Conservation (phyloP, 345 rosid species). For the Leavenworthia alabamica region DNA sequence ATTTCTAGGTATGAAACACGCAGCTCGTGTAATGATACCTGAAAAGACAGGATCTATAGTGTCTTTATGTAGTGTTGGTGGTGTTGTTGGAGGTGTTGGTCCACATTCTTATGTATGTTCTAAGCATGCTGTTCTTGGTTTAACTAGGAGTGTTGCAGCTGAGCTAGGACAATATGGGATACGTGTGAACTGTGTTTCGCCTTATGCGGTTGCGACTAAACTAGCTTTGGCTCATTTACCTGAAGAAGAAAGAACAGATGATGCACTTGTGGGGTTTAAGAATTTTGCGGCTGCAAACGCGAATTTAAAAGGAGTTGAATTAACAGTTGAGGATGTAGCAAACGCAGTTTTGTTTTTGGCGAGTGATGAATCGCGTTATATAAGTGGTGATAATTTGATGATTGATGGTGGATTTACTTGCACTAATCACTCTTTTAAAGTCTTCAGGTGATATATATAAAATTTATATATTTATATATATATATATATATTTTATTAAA, state of each 20-base stretch:
- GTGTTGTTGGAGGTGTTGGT: conserved; percentile 59
- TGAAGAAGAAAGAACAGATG: conserved; percentile 68
- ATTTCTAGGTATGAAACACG: conserved; percentile 85
- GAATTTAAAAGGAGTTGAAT: conserved; percentile 71
- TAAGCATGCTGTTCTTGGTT: conserved; percentile 79
- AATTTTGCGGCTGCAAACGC: conserved; percentile 45
- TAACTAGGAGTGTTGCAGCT: conserved; percentile 72
- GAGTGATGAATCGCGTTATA: conserved; percentile 74
- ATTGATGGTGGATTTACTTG: conserved; percentile 83
- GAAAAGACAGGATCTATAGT: conserved; percentile 53
- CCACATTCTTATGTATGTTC: conserved; percentile 83
- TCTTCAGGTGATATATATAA: conserved; percentile 62
- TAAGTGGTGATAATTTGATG: conserved; percentile 81
- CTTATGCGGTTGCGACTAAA: conserved; percentile 59
- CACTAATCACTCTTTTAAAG: conserved; percentile 53
- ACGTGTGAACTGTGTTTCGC: conserved; percentile 90
- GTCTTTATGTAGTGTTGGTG: conserved; percentile 51
- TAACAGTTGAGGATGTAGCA: conserved; percentile 67
- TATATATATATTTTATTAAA: background rate
- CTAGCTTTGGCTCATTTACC: conserved; percentile 72
- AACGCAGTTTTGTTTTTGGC: conserved; percentile 78
- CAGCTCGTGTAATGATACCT: conserved; percentile 79
- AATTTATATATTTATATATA: too few species aligned
- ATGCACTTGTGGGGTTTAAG: conserved; percentile 44
- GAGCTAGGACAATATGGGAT: conserved; percentile 89